These are phyloP conservation scores for Trichosporon sp. DNA, from an alignment of 1,284 basidiomycete species.

Conservation along the genomic window DNA sequence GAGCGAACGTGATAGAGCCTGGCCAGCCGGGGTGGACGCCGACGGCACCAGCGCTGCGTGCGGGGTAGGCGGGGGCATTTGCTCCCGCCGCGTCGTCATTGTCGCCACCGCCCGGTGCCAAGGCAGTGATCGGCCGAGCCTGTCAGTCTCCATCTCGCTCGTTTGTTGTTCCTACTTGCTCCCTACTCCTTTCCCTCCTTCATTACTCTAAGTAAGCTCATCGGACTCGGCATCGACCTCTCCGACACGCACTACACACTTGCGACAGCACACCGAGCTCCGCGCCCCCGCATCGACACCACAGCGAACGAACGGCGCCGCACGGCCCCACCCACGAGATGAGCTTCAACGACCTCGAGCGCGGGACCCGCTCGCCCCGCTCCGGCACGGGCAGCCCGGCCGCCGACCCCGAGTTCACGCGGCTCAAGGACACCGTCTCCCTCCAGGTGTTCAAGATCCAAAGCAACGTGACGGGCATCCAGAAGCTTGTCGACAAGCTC, in stretches of 20 bases:
- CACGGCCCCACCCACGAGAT: slow-evolving; percentile 27
- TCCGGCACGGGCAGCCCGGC: not conserved
- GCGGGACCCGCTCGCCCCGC: slow-evolving; percentile 41
- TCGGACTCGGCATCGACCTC: not conserved
- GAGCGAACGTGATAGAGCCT: not conserved
- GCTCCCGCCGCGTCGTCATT: slow-evolving; percentile 6
- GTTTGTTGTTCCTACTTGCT: not conserved
- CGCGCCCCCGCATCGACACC: not conserved
- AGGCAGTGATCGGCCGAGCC: slow-evolving; percentile 2
- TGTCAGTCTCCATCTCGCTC: not conserved
- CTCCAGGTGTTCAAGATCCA: slow-evolving; percentile 99
- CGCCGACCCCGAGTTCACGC: slow-evolving; percentile 57
- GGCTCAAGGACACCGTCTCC: slow-evolving; percentile 74
- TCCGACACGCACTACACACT: too few species aligned
- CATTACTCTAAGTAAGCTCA: too few species aligned
- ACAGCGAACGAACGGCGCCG: not conserved
- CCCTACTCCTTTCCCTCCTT: not conserved
- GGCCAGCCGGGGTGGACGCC: not conserved
- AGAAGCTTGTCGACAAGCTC: slow-evolving; percentile 86
- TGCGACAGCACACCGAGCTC: not conserved
- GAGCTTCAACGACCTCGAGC: slow-evolving; percentile 55
- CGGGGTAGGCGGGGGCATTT: not conserved
- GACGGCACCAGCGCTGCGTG: not conserved
- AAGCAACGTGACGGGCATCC: slow-evolving; percentile 89
- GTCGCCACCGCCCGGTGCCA: not conserved